These are phyloP conservation scores for Mycena latifolia DNA, from an alignment of 768 basidiomycete species.

Conservation along the genomic window DNA sequence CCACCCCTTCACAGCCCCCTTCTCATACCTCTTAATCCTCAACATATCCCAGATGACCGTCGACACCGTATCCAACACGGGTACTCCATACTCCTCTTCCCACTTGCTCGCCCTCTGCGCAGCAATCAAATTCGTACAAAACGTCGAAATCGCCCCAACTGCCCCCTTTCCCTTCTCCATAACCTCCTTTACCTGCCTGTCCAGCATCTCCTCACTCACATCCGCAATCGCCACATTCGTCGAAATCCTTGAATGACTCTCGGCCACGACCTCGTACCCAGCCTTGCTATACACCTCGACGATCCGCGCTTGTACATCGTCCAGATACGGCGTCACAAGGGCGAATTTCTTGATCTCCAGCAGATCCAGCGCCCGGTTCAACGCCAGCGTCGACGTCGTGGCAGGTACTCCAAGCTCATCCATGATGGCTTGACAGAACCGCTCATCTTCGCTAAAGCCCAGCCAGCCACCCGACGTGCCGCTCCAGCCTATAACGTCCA, in stretches of 20 bases:
- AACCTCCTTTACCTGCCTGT: slow-evolving; percentile 23
- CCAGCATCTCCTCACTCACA: slow-evolving; percentile 20
- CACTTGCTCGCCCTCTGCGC: slow-evolving; percentile 23
- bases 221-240: slow-evolving; percentile 24
- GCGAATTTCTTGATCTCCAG: slow-evolving; percentile 25
- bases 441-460: slow-evolving; percentile 23
- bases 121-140: slow-evolving; percentile 26
- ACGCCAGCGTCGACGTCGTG: slow-evolving; percentile 21
- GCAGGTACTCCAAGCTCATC: slow-evolving; percentile 21
- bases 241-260: slow-evolving; percentile 24
- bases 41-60: slow-evolving; percentile 27
- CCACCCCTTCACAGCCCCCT: slow-evolving; percentile 23
- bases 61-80: slow-evolving; percentile 23
- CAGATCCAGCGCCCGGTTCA: slow-evolving; percentile 25
- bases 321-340: slow-evolving; percentile 25
- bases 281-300: slow-evolving; percentile 24
- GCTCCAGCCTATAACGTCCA: slow-evolving; percentile 24
- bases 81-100: slow-evolving; percentile 27
- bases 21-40: slow-evolving; percentile 21
- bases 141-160: slow-evolving; percentile 22
- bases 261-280: slow-evolving; percentile 24
- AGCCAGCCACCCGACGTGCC: slow-evolving; percentile 25
- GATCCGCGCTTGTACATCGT: slow-evolving; percentile 25
- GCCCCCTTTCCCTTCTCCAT: slow-evolving; percentile 22
- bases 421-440: slow-evolving; percentile 21